Percentiles rank a stretch among this genome's conserved stretches.
These are phyloP conservation scores for Mucor sp. DNA, from an alignment of 371 early-diverging fungal genomes.

Conservation along the genomic window DNA sequence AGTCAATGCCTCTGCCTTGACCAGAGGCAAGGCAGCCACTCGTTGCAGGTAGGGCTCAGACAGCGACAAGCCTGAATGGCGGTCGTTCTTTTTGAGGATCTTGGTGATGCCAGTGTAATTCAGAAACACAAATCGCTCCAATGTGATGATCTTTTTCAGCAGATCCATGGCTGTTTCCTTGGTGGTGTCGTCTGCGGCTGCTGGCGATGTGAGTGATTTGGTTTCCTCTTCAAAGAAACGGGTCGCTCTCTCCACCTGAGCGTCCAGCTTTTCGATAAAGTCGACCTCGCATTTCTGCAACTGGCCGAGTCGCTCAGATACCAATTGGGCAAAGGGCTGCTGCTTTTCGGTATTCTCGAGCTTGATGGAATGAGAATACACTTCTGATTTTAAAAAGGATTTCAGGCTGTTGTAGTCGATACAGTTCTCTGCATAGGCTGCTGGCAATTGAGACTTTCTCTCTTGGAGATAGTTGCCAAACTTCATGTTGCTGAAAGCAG, in stretches of 20 bases:
- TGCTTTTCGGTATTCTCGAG: conserved; percentile 19
- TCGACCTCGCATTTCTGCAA: conserved; percentile 50
- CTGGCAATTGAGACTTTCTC: conserved; percentile 61
- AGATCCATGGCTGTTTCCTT: conserved; percentile 22
- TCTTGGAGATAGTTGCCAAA: conserved; percentile 74
- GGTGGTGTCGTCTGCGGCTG: conserved; percentile 37
- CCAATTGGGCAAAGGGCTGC: conserved; percentile 43
- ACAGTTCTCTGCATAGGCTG: conserved; percentile 60
- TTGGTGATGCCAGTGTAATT: conserved; percentile 69
- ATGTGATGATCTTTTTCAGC: conserved; percentile 50
- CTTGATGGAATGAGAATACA: conserved; percentile 42
- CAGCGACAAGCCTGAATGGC: conserved; percentile 70
- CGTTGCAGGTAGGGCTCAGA: conserved; percentile 76
- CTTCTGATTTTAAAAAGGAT: conserved; percentile 56
- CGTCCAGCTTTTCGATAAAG: conserved; percentile 67
- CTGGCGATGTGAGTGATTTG: conserved; percentile 40
- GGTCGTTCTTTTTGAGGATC: conserved; percentile 70
- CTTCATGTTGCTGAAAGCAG: conserved; percentile 55
- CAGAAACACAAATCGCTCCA: conserved; percentile 63
- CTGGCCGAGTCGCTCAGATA: conserved; percentile 46
- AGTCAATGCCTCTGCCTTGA: conserved; percentile 61
- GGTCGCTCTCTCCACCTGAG: conserved; percentile 57
- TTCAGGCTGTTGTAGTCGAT: conserved; percentile 69
- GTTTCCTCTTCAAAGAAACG: conserved; percentile 47
- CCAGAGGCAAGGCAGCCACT: conserved; percentile 63